Evolutionary conservation across 1,139 yeast genomes (phyloP).

Genomic region (Sugiyamaella pinicola): DNA sequence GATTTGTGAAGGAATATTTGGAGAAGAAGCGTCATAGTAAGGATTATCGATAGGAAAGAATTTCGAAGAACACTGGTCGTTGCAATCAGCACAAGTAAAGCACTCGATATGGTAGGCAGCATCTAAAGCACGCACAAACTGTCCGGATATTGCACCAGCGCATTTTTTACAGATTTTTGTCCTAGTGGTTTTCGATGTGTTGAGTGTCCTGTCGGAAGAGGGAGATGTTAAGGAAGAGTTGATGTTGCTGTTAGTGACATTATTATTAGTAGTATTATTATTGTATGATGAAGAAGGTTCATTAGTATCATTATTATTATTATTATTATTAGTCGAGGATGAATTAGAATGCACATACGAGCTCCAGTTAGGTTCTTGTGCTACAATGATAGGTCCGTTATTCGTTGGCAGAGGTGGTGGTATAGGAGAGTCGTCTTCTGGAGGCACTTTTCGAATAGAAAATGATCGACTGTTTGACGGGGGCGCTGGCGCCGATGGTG

Average conservation of each 20-base stretch:
- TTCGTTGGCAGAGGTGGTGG: neutral
- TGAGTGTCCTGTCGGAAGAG: neutral
- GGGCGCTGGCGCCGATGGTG: conserved; percentile 5
- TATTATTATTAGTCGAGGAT: neutral
- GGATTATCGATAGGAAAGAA: conserved; percentile 57
- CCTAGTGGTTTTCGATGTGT: conserved; percentile 7
- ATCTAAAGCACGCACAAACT: conserved; percentile 81
- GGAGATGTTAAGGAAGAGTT: conserved; percentile 3
- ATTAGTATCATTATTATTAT: conserved; percentile 1
- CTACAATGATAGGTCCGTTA: neutral
- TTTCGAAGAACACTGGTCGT: conserved; percentile 69
- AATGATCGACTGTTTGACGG: conserved; percentile 16
- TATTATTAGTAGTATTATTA: conserved; percentile 1
- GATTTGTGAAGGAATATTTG: conserved; percentile 47
- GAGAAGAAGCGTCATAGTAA: conserved; percentile 41
- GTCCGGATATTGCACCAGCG: conserved; percentile 68
- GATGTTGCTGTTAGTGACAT: conserved; percentile 7
- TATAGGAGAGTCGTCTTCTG: neutral
- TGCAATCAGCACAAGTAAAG: conserved; percentile 83
- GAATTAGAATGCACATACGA: conserved; percentile 5
- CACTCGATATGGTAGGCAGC: conserved; percentile 84
- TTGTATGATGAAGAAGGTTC: neutral
- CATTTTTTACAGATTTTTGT: conserved; percentile 59
- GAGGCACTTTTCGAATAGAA: conserved; percentile 20
- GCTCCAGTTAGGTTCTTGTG: conserved; percentile 14